These are phyloP conservation scores for Mesembryanthemum crystallinum DNA, from an alignment of 148 eudicot species.

Conservation along the genomic window DNA sequence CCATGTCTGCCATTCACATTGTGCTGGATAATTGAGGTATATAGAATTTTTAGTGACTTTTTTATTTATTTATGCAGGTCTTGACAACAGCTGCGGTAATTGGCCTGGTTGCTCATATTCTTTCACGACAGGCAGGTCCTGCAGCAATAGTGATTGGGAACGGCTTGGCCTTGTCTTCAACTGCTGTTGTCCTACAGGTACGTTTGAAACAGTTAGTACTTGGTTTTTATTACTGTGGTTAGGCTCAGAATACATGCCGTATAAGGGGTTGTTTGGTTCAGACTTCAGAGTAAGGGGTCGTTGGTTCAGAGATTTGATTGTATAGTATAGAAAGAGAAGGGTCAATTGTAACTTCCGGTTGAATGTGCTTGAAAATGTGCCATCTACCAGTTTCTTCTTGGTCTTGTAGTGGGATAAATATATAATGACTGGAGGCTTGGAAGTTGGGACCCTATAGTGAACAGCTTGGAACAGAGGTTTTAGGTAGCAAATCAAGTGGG, in stretches of 20 bases:
- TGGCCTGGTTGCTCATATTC: slow-evolving; percentile 73
- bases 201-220: slow-evolving; percentile 12
- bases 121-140: slow-evolving; percentile 74
- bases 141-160: slow-evolving; percentile 97
- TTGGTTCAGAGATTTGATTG: too few relatives aligned
- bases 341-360: background rate
- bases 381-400: background rate
- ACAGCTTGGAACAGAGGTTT: background rate
- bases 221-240: slow-evolving; percentile 7
- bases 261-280: too few relatives aligned
- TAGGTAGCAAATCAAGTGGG: background rate
- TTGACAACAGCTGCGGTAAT: slow-evolving; percentile 74
- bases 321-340: background rate
- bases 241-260: too few relatives aligned
- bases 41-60: slow-evolving; percentile 12
- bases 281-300: too few relatives aligned
- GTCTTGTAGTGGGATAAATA: background rate
- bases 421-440: background rate
- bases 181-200: slow-evolving; percentile 99
- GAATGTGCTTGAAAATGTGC: background rate
- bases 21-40: slow-evolving; percentile 7
- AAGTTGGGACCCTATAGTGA: background rate
- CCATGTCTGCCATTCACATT: slow-evolving; percentile 1
- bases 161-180: slow-evolving; percentile 96
- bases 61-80: slow-evolving; percentile 49